phyloP scores from a whole-genome alignment of 2,329 filamentous ascomycete genomes.

The Colletotrichum musicola region DNA sequence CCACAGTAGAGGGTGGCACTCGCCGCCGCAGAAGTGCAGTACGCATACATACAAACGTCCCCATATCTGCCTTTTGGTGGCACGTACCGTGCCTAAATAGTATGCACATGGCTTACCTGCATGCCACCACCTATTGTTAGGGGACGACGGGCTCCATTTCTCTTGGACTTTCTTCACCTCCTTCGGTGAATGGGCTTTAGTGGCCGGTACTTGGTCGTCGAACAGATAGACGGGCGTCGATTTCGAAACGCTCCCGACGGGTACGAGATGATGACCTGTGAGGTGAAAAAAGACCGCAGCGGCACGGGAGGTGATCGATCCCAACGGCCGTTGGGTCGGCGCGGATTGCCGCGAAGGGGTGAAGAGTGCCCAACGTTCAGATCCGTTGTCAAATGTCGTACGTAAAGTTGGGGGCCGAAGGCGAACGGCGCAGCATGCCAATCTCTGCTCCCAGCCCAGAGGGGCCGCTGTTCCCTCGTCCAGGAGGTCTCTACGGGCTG shows the following conservation, averaged over 20 bases:
- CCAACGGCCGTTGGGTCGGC: slow-evolving; percentile 28
- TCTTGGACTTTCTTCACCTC: too few relatives aligned
- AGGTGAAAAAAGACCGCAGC: neutral
- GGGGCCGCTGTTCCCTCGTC: neutral
- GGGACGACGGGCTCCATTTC: neutral
- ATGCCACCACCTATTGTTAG: slow-evolving; percentile 3
- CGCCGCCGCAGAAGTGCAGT: slow-evolving; percentile 15
- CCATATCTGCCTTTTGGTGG: neutral
- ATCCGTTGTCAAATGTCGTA: slow-evolving; percentile 9
- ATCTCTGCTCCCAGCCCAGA: neutral
- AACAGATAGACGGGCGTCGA: too few relatives aligned
- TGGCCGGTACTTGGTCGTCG: too few relatives aligned
- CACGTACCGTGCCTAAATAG: neutral
- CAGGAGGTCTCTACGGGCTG: too few relatives aligned
- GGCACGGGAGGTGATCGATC: neutral
- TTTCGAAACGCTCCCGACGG: neutral
- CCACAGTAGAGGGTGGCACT: neutral
- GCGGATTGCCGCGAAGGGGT: slow-evolving; percentile 17
- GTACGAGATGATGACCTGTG: neutral
- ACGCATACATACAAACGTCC: neutral
- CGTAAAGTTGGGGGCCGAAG: slow-evolving; percentile 12
- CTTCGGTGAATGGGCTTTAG: too few relatives aligned
- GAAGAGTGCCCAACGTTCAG: slow-evolving; percentile 2
- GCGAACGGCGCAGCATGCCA: neutral
- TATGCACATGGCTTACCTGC: slow-evolving; percentile 17